A percentile compares a stretch with the other conserved stretches of the same genome.
These are phyloP conservation scores for Cytospora leucostoma DNA, from an alignment of 2,329 filamentous ascomycete genomes.

Conservation along the genomic window DNA sequence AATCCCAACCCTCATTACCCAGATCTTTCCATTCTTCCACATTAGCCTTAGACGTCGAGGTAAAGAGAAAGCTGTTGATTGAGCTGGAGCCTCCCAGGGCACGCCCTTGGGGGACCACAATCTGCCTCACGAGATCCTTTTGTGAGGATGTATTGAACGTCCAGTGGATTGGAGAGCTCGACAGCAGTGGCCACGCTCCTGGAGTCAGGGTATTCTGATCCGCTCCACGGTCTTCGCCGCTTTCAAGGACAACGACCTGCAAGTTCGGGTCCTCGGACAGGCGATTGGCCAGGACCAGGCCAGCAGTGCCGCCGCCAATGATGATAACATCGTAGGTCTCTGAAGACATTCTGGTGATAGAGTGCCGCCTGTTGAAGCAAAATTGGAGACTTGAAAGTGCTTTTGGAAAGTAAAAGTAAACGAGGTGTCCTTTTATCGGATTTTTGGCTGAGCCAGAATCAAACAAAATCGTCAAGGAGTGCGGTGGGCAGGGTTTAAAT, in stretches of 20 bases:
- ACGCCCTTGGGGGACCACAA: constrained; percentile 21
- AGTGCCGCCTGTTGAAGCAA: no score
- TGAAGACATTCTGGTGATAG: constrained; percentile 4
- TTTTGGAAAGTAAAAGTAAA: no score
- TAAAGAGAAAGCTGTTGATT: constrained; percentile 29
- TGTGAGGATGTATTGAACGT: constrained; percentile 16
- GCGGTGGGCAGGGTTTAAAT: no score
- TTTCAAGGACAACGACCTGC: constrained; percentile 8
- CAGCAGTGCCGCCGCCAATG: constrained; percentile 17
- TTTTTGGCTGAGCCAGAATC: no score
- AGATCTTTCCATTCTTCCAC: constrained; percentile 28
- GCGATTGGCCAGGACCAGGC: constrained; percentile 19
- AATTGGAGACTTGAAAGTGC: no score
- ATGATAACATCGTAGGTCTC: constrained; percentile 12
- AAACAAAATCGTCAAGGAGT: no score
- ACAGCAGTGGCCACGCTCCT: constrained; percentile 9
- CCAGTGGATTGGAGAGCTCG: constrained; percentile 5
- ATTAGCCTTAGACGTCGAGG: constrained; percentile 15
- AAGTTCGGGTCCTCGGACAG: constrained; percentile 4
- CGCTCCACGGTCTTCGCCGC: constrained; percentile 9
- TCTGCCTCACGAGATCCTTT: constrained; percentile 4
- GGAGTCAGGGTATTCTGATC: constrained; percentile 11
- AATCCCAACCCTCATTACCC: constrained; percentile 30
- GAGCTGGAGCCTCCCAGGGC: constrained; percentile 29
- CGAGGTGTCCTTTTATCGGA: no score